Percentiles rank a stretch among this genome's conserved stretches.
Evolutionary conservation across 331 rosid species (phyloP).

Genomic region (Rosa hybrid): DNA sequence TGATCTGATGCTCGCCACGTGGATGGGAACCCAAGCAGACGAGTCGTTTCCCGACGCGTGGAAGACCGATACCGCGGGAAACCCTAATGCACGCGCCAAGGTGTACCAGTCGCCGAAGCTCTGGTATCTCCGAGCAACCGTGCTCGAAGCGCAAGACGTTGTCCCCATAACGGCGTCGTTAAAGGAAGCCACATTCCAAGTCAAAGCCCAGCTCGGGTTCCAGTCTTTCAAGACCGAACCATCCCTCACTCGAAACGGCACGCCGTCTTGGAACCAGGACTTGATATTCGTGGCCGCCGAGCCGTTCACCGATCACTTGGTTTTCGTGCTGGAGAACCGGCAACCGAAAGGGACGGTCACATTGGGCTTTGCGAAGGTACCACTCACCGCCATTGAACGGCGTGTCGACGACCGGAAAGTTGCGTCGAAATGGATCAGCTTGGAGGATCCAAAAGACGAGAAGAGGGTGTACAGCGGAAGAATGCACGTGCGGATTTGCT

Average conservation of each 20-base stretch:
- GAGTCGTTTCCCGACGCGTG: conserved; percentile 78
- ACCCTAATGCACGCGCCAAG: conserved; percentile 52
- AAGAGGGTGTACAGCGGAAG: conserved; percentile 53
- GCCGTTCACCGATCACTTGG: conserved; percentile 53
- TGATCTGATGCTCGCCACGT: conserved; percentile 86
- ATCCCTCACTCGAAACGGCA: conserved; percentile 33
- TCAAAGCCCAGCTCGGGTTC: conserved; percentile 65
- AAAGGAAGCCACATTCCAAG: conserved; percentile 51
- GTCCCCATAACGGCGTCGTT: conserved; percentile 26
- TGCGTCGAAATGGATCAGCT: conserved; percentile 61
- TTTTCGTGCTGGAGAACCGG: conserved; percentile 52
- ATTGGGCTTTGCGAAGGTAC: conserved; percentile 47
- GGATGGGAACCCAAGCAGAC: conserved; percentile 93
- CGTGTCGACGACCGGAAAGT: conserved; percentile 85
- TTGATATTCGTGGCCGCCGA: conserved; percentile 76
- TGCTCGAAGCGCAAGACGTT: conserved; percentile 77
- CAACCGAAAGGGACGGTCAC: conserved; percentile 35
- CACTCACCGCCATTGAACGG: conserved; percentile 53
- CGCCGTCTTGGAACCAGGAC: conserved; percentile 75
- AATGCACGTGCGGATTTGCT: conserved; percentile 66
- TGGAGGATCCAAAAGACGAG: conserved; percentile 42
- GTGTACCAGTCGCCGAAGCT: conserved; percentile 83
- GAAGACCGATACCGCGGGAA: conserved; percentile 55
- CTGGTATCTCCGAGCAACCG: conserved; percentile 78
- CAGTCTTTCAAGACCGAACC: conserved; percentile 54